phyloP scores from a whole-genome alignment of 2,329 filamentous ascomycete species.

The Aspergillus udagawae region DNA sequence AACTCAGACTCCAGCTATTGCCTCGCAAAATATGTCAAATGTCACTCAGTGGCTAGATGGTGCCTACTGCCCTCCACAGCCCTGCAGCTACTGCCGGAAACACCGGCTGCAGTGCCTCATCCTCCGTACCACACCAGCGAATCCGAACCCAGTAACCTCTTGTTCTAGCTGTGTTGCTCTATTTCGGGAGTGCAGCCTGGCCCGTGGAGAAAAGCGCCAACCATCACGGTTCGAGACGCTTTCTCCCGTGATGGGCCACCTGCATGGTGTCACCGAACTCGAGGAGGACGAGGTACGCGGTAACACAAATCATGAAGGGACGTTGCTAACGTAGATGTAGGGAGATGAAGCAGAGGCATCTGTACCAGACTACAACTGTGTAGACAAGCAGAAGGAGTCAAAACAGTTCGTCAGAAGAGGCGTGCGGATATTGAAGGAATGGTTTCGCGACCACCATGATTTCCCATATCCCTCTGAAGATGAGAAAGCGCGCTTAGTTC shows the following conservation, averaged over 20 bases:
- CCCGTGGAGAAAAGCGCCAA: slow-evolving; percentile 43
- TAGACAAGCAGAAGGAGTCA: slow-evolving; percentile 19
- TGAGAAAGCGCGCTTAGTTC: slow-evolving; percentile 40
- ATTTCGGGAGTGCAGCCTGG: slow-evolving; percentile 49
- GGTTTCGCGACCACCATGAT: slow-evolving; percentile 46
- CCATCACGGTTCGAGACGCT: slow-evolving; percentile 47
- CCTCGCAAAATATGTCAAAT: slow-evolving; percentile 16
- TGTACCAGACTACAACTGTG: neutral
- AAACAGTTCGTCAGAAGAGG: slow-evolving; percentile 46
- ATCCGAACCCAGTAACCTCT: slow-evolving; percentile 47
- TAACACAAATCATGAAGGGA: too few relatives aligned
- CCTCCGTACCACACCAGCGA: slow-evolving; percentile 44
- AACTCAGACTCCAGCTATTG: too few relatives aligned
- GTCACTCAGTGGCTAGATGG: slow-evolving; percentile 36
- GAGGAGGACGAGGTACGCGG: slow-evolving; percentile 19
- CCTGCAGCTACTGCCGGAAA: slow-evolving; percentile 45
- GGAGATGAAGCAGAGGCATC: neutral
- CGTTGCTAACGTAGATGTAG: neutral
- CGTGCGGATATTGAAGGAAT: slow-evolving; percentile 43
- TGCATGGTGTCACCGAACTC: slow-evolving; percentile 47
- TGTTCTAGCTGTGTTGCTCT: slow-evolving; percentile 52
- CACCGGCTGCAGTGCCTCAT: slow-evolving; percentile 48
- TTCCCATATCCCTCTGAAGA: slow-evolving; percentile 49
- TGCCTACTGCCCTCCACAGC: slow-evolving; percentile 39
- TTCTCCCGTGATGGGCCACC: slow-evolving; percentile 46